Evolutionary conservation across 106 monocot genomes (phyloP).

Genomic region (Cymbidium sinense): DNA sequence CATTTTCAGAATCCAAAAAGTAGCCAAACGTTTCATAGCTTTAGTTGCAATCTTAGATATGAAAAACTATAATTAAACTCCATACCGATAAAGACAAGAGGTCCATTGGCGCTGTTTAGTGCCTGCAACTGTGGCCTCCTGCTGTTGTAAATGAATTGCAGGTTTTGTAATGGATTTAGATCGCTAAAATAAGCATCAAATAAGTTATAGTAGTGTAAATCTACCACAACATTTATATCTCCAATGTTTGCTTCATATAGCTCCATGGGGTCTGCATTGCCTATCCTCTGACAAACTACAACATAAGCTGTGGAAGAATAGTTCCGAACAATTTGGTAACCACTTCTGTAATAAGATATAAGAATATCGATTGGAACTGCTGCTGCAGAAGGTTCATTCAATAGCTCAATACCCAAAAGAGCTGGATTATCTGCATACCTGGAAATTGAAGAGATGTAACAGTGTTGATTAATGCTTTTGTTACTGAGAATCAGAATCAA

Average conservation of each 20-base stretch:
- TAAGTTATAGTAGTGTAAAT: conserved; percentile 79
- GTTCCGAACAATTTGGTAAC: conserved; percentile 63
- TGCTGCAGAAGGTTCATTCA: conserved; percentile 76
- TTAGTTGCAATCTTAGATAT: background rate
- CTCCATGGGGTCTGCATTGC: conserved; percentile 79
- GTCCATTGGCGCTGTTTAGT: conserved; percentile 47
- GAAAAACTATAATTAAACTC: background rate
- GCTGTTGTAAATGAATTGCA: conserved; percentile 56
- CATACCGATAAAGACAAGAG: conserved; percentile 66
- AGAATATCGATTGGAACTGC: conserved; percentile 61
- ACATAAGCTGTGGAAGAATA: conserved; percentile 70
- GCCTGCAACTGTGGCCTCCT: conserved; percentile 54
- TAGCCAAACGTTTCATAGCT: too few species aligned
- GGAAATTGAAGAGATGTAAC: conserved; percentile 10
- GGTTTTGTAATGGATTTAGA: conserved; percentile 43
- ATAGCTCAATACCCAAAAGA: conserved; percentile 72
- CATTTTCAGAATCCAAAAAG: too few species aligned
- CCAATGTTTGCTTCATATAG: conserved; percentile 72
- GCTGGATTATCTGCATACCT: conserved; percentile 65
- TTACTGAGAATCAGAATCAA: background rate
- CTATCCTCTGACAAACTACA: conserved; percentile 80
- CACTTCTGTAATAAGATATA: conserved; percentile 64
- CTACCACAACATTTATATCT: conserved; percentile 54
- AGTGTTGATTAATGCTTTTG: background rate
- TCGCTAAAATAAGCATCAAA: conserved; percentile 64